These are phyloP conservation scores for Diaporthe destruens DNA, from an alignment of 2,329 filamentous ascomycete genomes.

Conservation along the genomic window DNA sequence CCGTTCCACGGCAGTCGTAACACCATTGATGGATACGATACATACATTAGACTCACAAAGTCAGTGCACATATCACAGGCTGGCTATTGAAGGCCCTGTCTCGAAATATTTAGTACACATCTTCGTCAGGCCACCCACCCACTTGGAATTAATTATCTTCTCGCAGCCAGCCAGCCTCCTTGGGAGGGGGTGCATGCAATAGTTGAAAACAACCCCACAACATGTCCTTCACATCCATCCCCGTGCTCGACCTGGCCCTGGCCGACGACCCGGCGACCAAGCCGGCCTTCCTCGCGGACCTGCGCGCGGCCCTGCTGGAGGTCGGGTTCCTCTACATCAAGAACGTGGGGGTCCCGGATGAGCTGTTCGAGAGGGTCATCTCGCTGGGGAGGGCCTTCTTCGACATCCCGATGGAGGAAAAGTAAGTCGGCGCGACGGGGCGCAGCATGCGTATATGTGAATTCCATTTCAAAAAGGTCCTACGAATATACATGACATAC, in stretches of 20 bases:
- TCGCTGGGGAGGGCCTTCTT: slow-evolving; percentile 80
- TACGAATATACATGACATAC: not conserved
- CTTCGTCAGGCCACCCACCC: too few relatives aligned
- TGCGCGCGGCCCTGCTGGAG: slow-evolving; percentile 82
- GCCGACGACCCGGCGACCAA: slow-evolving; percentile 76
- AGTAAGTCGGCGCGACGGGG: slow-evolving; percentile 54
- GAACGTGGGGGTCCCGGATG: slow-evolving; percentile 79
- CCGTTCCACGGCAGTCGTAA: slow-evolving; percentile 5
- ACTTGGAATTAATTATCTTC: not conserved
- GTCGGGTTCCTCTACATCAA: slow-evolving; percentile 91
- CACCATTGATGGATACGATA: not conserved
- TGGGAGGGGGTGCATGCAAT: not conserved
- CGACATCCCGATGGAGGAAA: slow-evolving; percentile 80
- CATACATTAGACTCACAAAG: not conserved
- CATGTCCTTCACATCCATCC: slow-evolving; percentile 81
- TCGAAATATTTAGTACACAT: too few relatives aligned
- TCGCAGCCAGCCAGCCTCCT: too few relatives aligned
- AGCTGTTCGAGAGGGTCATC: slow-evolving; percentile 75
- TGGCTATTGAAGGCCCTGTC: not conserved
- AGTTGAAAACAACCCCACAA: not conserved
- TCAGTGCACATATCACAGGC: not conserved
- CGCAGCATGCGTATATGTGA: not conserved
- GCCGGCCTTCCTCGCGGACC: slow-evolving; percentile 75
- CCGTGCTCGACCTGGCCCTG: slow-evolving; percentile 80
- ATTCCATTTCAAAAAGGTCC: not conserved